phyloP scores from a whole-genome alignment of 331 rosid genomes.

The Malus hybrid region DNA sequence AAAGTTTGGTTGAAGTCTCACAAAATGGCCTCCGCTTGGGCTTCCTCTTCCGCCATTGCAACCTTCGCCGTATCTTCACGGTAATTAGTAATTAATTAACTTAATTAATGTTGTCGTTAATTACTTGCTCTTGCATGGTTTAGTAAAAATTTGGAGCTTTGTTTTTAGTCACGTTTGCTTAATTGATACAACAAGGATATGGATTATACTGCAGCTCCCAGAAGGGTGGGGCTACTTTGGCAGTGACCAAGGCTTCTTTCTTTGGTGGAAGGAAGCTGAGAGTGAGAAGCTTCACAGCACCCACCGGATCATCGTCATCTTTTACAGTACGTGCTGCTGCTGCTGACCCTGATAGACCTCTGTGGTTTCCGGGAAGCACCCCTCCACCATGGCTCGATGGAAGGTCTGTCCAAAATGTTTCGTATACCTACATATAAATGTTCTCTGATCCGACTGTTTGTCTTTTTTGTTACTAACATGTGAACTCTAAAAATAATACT shows the following conservation, averaged over 20 bases:
- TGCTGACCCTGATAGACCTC: conserved; percentile 56
- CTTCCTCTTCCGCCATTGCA: conserved; percentile 54
- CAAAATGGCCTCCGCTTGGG: conserved; percentile 56
- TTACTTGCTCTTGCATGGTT: neutral
- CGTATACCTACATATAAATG: neutral
- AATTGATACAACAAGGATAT: neutral
- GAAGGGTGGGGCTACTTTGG: conserved; percentile 30
- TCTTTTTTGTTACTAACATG: neutral
- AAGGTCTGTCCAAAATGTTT: neutral
- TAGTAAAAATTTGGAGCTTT: neutral
- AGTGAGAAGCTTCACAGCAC: conserved; percentile 19
- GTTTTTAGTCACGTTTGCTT: neutral
- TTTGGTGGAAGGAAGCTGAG: conserved; percentile 45
- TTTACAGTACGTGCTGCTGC: conserved; percentile 34
- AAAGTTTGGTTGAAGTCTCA: neutral
- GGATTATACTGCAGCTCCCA: conserved; percentile 35
- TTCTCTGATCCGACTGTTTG: neutral
- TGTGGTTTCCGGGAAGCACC: conserved; percentile 70
- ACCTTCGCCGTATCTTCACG: conserved; percentile 39
- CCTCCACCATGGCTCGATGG: conserved; percentile 87
- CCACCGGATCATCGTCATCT: conserved; percentile 12
- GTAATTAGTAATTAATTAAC: neutral
- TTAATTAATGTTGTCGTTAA: neutral
- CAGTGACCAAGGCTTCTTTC: conserved; percentile 35
- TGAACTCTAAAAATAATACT: neutral